phyloP scores from a whole-genome alignment of 2,329 filamentous ascomycete genomes.

The Colletotrichum tamarilloi region DNA sequence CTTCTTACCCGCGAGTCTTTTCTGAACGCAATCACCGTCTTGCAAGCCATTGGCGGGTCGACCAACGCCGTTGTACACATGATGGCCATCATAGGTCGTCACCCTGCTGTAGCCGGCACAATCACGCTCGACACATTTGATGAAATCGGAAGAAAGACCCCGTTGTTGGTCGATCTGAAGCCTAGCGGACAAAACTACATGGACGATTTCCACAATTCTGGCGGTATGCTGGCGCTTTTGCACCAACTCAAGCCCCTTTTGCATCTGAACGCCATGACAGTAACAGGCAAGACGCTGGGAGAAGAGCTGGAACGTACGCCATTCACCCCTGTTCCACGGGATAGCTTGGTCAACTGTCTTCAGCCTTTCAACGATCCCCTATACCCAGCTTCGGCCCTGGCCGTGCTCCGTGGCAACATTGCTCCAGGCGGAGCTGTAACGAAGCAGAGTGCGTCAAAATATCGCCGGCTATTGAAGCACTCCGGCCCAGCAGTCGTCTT shows the following conservation, averaged over 20 bases:
- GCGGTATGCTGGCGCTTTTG: slow-evolving; percentile 85
- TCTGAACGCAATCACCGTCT: slow-evolving; percentile 86
- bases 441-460: slow-evolving; percentile 89
- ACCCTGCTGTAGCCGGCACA: slow-evolving; percentile 69
- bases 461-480: slow-evolving; percentile 67
- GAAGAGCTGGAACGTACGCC: slow-evolving; percentile 81
- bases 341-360: slow-evolving; percentile 60
- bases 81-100: slow-evolving; percentile 84
- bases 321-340: slow-evolving; percentile 59
- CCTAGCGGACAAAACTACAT: slow-evolving; percentile 89
- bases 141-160: slow-evolving; percentile 79
- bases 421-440: slow-evolving; percentile 86
- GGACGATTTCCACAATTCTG: slow-evolving; percentile 90
- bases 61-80: slow-evolving; percentile 89
- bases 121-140: slow-evolving; percentile 85
- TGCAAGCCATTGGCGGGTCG: slow-evolving; percentile 86
- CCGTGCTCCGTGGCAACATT: slow-evolving; percentile 85
- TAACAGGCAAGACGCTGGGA: slow-evolving; percentile 86
- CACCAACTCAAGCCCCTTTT: slow-evolving; percentile 82
- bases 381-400: slow-evolving; percentile 81
- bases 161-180: slow-evolving; percentile 86
- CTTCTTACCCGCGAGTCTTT: slow-evolving; percentile 81
- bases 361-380: slow-evolving; percentile 73
- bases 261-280: slow-evolving; percentile 79
- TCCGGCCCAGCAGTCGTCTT: slow-evolving; percentile 71